Base-by-base conservation (phyloP, 805 yeast genomes). In the Saccharomycopsis sp. region DNA sequence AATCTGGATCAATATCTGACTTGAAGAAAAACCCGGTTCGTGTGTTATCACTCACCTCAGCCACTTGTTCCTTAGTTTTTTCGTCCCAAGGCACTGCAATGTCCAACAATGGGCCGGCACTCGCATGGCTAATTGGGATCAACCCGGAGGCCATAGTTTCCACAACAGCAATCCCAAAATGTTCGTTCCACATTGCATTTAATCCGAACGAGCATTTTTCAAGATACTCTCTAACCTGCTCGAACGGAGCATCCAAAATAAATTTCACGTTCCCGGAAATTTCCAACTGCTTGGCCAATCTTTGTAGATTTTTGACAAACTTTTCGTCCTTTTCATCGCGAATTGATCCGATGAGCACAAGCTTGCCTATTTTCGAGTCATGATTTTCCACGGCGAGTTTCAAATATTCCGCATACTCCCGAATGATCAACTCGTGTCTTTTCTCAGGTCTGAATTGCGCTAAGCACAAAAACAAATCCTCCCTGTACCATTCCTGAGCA, bases 141-240 rank as follows among this genome's bases (percentile, higher is more conserved):
- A 87, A 78, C 0, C 97, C 98, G 56, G 87, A 80, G 1, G 92
- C 85, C 73, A 88, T 76, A 68, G 91, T 89, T 70, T 94, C 99
- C 5, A 94, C 99, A 3, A 94, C 92, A 1, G 97, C 92, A 66
- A 94, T 94, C 18, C 99, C 99, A 70, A 94, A 94, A 73, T 94
- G 99, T 74, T 94, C 99, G 71, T 94, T 94, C 99, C 99, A 94
- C 99, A 94, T 94, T 34, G 96, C 91, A 66, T 94, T 92, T 46
- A 94, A 75, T 3, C 99, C 99, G 66, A 82, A 83, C 24, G 83
- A 80, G 2, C 90, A 80, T 14, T 70, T 72, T 12, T 73, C 65
- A 37, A 95, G 74, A 56, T 81, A 77, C 29, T 72, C 66, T 55
- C 81, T 73, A 14, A 95, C 83, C 16, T 75, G 78, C 1, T 75